These are phyloP conservation scores for Abrus pulchellus DNA, from an alignment of 306 rosid genomes.

Conservation along the genomic window DNA sequence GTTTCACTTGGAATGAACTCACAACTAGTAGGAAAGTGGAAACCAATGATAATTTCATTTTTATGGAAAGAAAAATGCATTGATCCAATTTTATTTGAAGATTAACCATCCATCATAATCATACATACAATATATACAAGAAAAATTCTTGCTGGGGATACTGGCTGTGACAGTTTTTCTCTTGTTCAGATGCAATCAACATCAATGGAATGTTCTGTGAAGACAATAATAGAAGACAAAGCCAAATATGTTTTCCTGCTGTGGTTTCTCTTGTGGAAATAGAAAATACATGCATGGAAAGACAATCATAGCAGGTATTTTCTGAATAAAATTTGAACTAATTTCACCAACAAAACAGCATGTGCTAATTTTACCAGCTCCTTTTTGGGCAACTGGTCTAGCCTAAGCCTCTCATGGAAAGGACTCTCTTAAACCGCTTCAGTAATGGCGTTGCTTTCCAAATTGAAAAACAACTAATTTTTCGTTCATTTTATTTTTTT, in stretches of 20 bases:
- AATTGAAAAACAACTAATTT: not conserved
- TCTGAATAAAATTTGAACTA: not conserved
- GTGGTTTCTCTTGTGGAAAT: not conserved
- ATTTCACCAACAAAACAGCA: slow-evolving; percentile 17
- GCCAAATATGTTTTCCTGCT: not conserved
- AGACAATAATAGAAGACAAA: not conserved
- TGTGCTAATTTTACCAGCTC: slow-evolving; percentile 1
- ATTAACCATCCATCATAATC: not conserved
- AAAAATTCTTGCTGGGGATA: not conserved
- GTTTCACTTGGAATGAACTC: slow-evolving; percentile 21
- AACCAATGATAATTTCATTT: slow-evolving; percentile 10
- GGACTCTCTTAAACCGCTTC: slow-evolving; percentile 6
- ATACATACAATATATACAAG: not conserved
- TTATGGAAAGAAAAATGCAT: not conserved
- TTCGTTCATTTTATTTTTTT: not conserved
- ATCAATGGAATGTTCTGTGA: not conserved
- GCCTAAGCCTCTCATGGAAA: slow-evolving; percentile 3
- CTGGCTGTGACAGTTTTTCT: not conserved
- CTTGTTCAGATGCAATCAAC: slow-evolving; percentile 19
- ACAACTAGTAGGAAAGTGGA: not conserved
- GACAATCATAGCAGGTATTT: not conserved
- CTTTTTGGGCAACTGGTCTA: not conserved
- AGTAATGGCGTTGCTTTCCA: slow-evolving; percentile 19
- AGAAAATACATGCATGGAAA: not conserved
- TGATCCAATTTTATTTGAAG: not conserved